Percentiles rank a stretch among this genome's conserved stretches.
Evolutionary conservation across 208 protist genomes (phyloP).

Genomic region (Leishmania turanica): DNA sequence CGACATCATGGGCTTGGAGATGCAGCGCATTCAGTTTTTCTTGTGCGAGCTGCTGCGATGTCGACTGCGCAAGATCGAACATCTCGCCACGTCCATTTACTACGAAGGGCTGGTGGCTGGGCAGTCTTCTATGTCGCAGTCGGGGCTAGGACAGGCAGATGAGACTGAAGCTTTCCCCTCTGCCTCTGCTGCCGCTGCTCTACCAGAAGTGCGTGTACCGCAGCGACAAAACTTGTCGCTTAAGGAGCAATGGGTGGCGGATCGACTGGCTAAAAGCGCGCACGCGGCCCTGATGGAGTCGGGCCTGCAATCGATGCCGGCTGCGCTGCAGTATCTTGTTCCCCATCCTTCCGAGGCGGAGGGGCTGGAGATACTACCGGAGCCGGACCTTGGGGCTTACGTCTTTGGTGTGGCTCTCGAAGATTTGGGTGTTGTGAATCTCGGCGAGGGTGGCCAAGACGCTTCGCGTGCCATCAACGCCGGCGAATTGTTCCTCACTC

Average conservation of each 20-base stretch:
- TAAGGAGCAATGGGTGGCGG: conserved; percentile 75
- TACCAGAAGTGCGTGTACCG: conserved; percentile 41
- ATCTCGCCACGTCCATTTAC: conserved; percentile 59
- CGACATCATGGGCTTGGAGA: conserved; percentile 74
- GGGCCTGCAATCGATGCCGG: conserved; percentile 63
- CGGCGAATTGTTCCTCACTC: conserved; percentile 85
- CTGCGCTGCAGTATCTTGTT: conserved; percentile 61
- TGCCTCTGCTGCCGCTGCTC: conserved; percentile 1
- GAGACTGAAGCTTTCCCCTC: background rate
- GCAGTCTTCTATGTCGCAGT: conserved; percentile 15
- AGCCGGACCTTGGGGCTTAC: conserved; percentile 70
- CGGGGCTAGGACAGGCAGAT: background rate
- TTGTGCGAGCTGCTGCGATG: conserved; percentile 81
- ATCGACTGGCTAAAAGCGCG: conserved; percentile 56
- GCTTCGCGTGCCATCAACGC: conserved; percentile 69
- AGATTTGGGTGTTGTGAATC: conserved; percentile 74
- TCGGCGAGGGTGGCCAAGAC: conserved; percentile 72
- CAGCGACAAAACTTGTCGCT: conserved; percentile 57
- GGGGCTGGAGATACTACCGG: conserved; percentile 77
- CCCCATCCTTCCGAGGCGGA: conserved; percentile 72
- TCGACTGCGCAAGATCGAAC: conserved; percentile 83
- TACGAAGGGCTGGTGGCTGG: conserved; percentile 59
- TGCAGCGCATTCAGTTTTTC: conserved; percentile 86
- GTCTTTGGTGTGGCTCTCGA: conserved; percentile 83
- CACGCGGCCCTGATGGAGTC: conserved; percentile 46